These are phyloP conservation scores for Oryza meyeriana DNA, from an alignment of 176 grass and related monocot genomes.

Conservation along the genomic window DNA sequence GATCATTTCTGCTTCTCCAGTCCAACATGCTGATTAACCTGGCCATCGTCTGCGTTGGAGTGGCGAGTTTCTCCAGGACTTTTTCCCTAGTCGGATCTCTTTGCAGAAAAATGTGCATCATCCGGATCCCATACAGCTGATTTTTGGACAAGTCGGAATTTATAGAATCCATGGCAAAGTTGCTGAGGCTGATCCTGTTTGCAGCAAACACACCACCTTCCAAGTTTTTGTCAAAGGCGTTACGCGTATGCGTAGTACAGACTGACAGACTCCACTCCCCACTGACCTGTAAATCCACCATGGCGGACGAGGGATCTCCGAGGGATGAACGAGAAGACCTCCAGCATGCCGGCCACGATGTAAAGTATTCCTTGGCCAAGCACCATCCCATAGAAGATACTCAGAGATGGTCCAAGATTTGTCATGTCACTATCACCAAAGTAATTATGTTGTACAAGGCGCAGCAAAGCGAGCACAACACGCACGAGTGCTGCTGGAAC, in stretches of 20 bases:
- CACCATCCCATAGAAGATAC: constrained; percentile 3
- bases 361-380: constrained; percentile 20
- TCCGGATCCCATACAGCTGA: background rate
- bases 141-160: background rate
- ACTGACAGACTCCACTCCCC: constrained; percentile 1
- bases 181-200: background rate
- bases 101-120: background rate
- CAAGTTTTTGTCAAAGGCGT: constrained; percentile 4
- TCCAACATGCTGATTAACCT: constrained; percentile 1
- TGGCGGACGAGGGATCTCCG: background rate
- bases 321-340: constrained; percentile 5
- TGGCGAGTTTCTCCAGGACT: background rate
- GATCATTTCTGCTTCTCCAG: background rate
- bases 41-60: background rate
- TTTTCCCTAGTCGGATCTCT: background rate
- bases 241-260: constrained; percentile 14
- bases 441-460: background rate
- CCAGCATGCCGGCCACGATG: background rate
- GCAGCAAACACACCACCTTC: background rate
- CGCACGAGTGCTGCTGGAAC: background rate
- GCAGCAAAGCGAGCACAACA: background rate
- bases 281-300: background rate
- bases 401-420: background rate
- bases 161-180: background rate
- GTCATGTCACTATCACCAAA: background rate